Conservation (phyloP, 1,284 basidiomycete species). For the Gomphus sp. region DNA sequence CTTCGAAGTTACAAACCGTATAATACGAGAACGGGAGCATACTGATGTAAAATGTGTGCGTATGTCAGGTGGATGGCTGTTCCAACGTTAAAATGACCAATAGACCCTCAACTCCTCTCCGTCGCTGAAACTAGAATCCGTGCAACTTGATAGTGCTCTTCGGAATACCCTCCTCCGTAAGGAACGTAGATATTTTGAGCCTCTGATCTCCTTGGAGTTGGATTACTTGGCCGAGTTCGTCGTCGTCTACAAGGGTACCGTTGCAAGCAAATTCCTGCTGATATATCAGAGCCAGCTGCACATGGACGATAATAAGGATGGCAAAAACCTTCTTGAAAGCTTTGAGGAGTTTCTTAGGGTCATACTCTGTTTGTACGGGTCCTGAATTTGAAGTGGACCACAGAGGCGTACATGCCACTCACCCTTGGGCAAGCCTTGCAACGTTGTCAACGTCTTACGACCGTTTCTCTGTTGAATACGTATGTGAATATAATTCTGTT, state of each 20-base stretch:
- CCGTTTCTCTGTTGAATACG: conserved; percentile 99
- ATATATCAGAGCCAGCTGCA: not conserved
- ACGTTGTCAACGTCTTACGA: conserved; percentile 96
- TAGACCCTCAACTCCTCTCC: conserved; percentile 6
- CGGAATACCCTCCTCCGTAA: conserved; percentile 69
- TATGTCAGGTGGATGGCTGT: not conserved
- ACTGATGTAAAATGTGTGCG: not conserved
- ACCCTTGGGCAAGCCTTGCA: conserved; percentile 95
- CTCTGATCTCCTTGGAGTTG: conserved; percentile 99
- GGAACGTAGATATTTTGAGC: conserved; percentile 81
- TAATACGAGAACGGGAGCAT: not conserved
- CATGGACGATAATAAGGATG: not conserved
- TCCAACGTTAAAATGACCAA: not conserved
- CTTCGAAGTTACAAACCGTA: conserved; percentile 2
- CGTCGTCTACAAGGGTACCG: conserved; percentile 94
- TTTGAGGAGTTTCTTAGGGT: conserved; percentile 97
- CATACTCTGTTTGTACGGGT: conserved; percentile 58
- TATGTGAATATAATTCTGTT: conserved; percentile 87
- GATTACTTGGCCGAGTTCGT: conserved; percentile 95
- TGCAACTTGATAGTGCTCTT: conserved; percentile 76
- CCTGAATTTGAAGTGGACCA: not conserved
- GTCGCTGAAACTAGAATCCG: conserved; percentile 54
- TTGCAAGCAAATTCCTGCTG: conserved; percentile 96
- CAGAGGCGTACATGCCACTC: conserved; percentile 19
- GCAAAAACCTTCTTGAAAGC: conserved; percentile 88